Evolutionary conservation across 306 rosid genomes (phyloP).

Genomic region (Astragalus glycyphyllos): DNA sequence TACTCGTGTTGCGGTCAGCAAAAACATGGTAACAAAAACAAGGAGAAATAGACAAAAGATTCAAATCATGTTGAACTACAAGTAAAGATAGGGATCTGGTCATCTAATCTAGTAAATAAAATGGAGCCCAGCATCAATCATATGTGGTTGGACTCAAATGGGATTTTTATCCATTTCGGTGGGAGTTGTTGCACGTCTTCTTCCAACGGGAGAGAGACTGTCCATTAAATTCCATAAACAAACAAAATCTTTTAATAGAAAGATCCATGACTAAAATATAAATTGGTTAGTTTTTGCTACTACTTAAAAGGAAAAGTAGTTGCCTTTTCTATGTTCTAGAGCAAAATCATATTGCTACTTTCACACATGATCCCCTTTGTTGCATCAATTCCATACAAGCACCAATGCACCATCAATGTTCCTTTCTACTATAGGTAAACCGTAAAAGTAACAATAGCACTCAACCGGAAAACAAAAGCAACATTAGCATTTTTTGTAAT

Average conservation of each 20-base stretch:
- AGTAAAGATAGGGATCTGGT: slow-evolving; percentile 4
- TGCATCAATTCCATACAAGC: slow-evolving; percentile 31
- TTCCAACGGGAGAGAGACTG: neutral
- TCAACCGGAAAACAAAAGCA: no score
- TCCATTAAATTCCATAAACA: slow-evolving; percentile 21
- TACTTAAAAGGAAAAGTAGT: slow-evolving; percentile 14
- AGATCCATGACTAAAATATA: neutral
- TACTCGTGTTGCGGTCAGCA: no score
- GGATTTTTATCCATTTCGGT: slow-evolving; percentile 27
- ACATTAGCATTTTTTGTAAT: neutral
- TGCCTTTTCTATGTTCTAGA: slow-evolving; percentile 10
- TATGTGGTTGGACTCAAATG: slow-evolving; percentile 35
- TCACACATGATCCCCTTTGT: slow-evolving; percentile 35
- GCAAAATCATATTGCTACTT: slow-evolving; percentile 30
- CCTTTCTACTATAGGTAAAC: neutral
- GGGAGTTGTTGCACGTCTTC: slow-evolving; percentile 37
- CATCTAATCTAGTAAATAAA: slow-evolving; percentile 2
- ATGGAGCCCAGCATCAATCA: slow-evolving; percentile 36
- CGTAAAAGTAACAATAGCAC: neutral
- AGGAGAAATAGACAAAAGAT: no score
- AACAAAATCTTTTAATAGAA: slow-evolving; percentile 19
- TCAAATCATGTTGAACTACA: neutral
- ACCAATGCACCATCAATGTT: slow-evolving; percentile 18
- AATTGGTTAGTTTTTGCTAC: slow-evolving; percentile 2
- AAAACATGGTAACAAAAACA: no score